phyloP scores from a whole-genome alignment of 208 protist genomes.

The Borovskyia barvae region DNA sequence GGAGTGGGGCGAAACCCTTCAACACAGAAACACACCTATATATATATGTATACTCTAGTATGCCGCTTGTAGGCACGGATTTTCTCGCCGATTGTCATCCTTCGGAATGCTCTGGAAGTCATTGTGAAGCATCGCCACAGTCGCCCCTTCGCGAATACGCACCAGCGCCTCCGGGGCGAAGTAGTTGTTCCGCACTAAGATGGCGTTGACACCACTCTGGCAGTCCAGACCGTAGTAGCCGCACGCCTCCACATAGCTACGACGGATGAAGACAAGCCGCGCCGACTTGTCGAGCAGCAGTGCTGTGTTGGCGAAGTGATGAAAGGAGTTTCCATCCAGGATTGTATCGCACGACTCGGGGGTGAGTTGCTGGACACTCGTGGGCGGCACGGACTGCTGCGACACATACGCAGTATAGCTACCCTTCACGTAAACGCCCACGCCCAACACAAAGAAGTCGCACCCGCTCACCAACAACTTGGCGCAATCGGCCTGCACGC shows the following conservation, averaged over 20 bases:
- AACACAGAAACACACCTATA: too few species aligned
- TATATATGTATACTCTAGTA: slow-evolving; percentile 73
- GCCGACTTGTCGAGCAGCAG: slow-evolving; percentile 55
- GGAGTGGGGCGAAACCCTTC: too few species aligned
- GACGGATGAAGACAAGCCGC: slow-evolving; percentile 42
- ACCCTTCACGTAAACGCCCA: slow-evolving; percentile 42
- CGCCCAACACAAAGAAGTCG: slow-evolving; percentile 45
- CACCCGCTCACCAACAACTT: slow-evolving; percentile 37
- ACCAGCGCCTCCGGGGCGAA: slow-evolving; percentile 49
- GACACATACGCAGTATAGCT: slow-evolving; percentile 10
- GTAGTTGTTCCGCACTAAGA: slow-evolving; percentile 62
- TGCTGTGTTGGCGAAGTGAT: slow-evolving; percentile 59
- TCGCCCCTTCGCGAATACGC: slow-evolving; percentile 55
- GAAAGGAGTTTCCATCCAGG: slow-evolving; percentile 25
- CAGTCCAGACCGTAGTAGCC: slow-evolving; percentile 83
- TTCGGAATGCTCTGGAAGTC: slow-evolving; percentile 52
- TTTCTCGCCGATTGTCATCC: slow-evolving; percentile 51
- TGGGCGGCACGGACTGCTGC: neutral
- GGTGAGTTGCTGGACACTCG: slow-evolving; percentile 11
- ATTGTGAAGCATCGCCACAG: slow-evolving; percentile 65
- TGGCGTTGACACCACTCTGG: slow-evolving; percentile 32
- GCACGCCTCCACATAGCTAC: slow-evolving; percentile 57
- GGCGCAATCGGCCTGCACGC: slow-evolving; percentile 51
- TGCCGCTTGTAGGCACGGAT: slow-evolving; percentile 61
- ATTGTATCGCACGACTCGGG: slow-evolving; percentile 1